Conservation (phyloP, 176 grass and related monocot species). For the Lolium multiflorum region DNA sequence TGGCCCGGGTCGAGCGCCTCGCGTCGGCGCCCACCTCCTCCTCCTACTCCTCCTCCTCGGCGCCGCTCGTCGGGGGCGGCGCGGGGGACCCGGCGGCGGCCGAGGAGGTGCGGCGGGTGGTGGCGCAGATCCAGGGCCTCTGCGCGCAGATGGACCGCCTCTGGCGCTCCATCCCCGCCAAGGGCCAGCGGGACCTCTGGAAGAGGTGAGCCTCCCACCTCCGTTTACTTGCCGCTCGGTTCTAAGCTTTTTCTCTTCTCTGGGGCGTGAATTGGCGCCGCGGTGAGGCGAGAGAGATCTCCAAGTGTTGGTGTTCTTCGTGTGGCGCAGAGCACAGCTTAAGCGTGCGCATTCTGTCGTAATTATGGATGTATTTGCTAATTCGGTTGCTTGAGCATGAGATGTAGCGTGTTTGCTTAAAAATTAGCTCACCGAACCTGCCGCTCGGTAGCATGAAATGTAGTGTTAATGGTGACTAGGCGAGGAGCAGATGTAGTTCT, state of each 20-base stretch:
- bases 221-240: not conserved
- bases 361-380: not conserved
- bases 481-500: not conserved
- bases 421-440: no score
- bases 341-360: not conserved
- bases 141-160: conserved; percentile 97
- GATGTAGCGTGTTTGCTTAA: no score
- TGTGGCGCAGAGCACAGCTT: not conserved
- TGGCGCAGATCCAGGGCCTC: conserved; percentile 89
- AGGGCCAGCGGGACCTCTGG: conserved; percentile 93
- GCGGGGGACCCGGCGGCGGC: conserved; percentile 50
- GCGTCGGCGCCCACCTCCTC: conserved; percentile 69
- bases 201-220: conserved; percentile 68
- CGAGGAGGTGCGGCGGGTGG: conserved; percentile 59
- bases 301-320: not conserved
- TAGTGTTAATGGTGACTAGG: not conserved
- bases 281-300: not conserved
- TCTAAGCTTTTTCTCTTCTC: not conserved
- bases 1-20: conserved; percentile 76
- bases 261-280: not conserved
- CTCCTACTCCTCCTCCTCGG: conserved; percentile 54
- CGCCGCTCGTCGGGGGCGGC: conserved; percentile 46
- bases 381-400: not conserved
- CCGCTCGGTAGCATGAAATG: not conserved
- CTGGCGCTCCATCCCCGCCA: conserved; percentile 81